Conservation (phyloP, 306 rosid genomes). For the Quillaja saponaria region DNA sequence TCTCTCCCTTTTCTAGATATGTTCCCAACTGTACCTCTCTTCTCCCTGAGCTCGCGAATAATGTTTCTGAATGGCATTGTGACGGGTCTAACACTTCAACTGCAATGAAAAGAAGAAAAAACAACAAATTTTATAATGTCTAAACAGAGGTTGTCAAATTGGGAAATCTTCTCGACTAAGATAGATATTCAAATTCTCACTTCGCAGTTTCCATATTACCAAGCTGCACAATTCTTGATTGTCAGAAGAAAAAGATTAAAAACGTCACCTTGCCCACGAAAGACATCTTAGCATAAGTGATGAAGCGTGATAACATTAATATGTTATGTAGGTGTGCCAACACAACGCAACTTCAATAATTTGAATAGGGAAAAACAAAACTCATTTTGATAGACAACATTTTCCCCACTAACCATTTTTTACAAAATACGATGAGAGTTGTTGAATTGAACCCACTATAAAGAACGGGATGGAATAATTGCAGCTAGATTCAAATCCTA, state of each 20-base stretch:
- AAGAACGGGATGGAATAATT: conserved; percentile 3
- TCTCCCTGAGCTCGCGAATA: conserved; percentile 57
- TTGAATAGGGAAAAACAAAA: no score
- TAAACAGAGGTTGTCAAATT: background rate
- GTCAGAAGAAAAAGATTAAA: background rate
- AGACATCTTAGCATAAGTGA: background rate
- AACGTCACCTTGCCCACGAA: background rate
- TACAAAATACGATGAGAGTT: background rate
- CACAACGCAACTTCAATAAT: background rate
- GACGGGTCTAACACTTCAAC: conserved; percentile 25
- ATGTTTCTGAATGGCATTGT: conserved; percentile 61
- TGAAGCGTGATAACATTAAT: background rate
- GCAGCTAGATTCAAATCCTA: conserved; percentile 19
- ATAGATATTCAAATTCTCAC: background rate
- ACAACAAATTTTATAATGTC: background rate
- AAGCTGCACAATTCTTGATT: background rate
- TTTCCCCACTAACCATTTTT: background rate
- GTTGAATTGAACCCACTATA: conserved; percentile 25
- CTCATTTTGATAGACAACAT: no score
- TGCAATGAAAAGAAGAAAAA: conserved; percentile 11
- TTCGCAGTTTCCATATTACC: background rate
- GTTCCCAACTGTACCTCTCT: conserved; percentile 57
- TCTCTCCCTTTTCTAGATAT: conserved; percentile 49
- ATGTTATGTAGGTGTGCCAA: background rate
- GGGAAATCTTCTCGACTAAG: background rate